Evolutionary conservation across 139 green algal genomes (phyloP).

Genomic region (Volvox reticuliferus): DNA sequence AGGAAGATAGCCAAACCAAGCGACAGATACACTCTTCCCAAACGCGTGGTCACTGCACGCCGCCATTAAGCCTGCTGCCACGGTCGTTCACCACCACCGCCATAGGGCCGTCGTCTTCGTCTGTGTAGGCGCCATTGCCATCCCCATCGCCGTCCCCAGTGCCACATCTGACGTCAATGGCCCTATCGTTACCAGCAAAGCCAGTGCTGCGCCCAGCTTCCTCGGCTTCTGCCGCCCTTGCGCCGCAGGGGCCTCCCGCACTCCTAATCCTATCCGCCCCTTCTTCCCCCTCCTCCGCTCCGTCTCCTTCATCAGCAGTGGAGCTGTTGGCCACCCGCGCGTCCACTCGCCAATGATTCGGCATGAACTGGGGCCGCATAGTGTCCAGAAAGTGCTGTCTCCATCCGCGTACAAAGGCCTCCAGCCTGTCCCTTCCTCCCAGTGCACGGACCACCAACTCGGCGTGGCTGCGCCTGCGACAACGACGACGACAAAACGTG

Average conservation of each 20-base stretch:
- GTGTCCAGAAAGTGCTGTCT: conserved; percentile 54
- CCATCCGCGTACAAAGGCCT: conserved; percentile 56
- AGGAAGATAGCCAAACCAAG: too few relatives aligned
- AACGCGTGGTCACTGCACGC: too few relatives aligned
- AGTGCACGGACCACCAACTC: conserved; percentile 19
- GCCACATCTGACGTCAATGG: too few relatives aligned
- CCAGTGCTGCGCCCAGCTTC: neutral
- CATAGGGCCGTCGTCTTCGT: too few relatives aligned
- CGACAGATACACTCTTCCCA: too few relatives aligned
- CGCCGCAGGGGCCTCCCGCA: too few relatives aligned
- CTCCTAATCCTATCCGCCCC: neutral
- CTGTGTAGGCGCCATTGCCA: too few relatives aligned
- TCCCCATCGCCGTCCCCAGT: too few relatives aligned
- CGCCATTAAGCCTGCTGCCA: too few relatives aligned
- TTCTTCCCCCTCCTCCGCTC: neutral
- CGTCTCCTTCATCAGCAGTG: neutral
- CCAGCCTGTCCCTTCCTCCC: conserved; percentile 13
- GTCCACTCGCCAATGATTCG: conserved; percentile 56
- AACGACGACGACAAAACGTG: too few relatives aligned
- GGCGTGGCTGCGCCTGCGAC: conserved; percentile 41
- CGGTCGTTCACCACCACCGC: too few relatives aligned
- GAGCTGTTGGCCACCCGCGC: conserved; percentile 54
- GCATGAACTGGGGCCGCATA: conserved; percentile 52
- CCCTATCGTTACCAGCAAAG: too few relatives aligned
- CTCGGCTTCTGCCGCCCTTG: neutral